Percentiles rank a stretch among this genome's conserved stretches.
phyloP scores from a whole-genome alignment of 2,329 filamentous ascomycete genomes.

The Torrubiellomyces zombiae region DNA sequence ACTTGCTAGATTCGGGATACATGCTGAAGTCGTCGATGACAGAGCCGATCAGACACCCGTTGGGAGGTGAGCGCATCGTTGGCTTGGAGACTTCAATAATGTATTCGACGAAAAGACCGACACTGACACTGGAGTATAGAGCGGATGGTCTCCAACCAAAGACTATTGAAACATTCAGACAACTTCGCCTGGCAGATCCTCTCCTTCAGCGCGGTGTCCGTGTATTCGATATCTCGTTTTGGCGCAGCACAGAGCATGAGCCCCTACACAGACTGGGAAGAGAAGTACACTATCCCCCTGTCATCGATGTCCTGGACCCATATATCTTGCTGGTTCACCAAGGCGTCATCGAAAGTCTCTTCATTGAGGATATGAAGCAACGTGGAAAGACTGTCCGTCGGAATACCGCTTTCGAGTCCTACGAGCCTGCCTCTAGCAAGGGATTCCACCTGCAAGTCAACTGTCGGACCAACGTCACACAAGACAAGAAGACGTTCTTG shows the following conservation, averaged over 20 bases:
- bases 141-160: constrained; percentile 64
- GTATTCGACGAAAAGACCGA: constrained; percentile 1
- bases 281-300: constrained; percentile 51
- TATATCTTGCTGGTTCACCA: constrained; percentile 50
- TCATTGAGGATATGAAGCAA: constrained; percentile 51
- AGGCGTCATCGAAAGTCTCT: constrained; percentile 56
- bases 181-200: constrained; percentile 55
- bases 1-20: constrained; percentile 49
- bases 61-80: constrained; percentile 26
- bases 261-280: constrained; percentile 44
- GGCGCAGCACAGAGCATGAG: constrained; percentile 36
- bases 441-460: constrained; percentile 30
- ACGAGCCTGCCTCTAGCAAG: constrained; percentile 26
- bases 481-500: constrained; percentile 31
- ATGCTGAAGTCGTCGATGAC: constrained; percentile 50
- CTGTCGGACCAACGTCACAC: constrained; percentile 32
- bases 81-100: neutral
- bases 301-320: constrained; percentile 38
- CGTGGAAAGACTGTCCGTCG: constrained; percentile 46
- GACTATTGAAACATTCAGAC: constrained; percentile 60
- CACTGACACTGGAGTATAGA: constrained; percentile 15
- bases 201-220: constrained; percentile 50
- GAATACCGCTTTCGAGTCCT: constrained; percentile 46
- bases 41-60: constrained; percentile 49
- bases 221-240: constrained; percentile 61